Conservation (phyloP, 305 asterid genomes). For the Stenogyne calaminthoides region DNA sequence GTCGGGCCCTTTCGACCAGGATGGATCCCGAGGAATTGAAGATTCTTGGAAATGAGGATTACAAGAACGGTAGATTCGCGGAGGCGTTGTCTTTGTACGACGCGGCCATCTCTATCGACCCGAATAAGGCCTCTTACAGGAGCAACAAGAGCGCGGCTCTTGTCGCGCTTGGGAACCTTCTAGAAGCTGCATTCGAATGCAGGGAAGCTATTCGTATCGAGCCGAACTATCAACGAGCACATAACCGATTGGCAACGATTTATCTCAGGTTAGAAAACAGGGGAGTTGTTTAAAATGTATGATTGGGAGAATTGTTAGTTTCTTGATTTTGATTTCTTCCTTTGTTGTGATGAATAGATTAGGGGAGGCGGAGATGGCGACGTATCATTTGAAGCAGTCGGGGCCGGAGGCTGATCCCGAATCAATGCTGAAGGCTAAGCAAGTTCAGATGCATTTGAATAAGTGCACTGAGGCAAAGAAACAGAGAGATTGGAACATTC, state of each 20-base stretch:
- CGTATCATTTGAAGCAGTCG: constrained; percentile 75
- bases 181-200: constrained; percentile 90
- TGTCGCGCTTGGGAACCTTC: constrained; percentile 81
- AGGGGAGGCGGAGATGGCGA: constrained; percentile 86
- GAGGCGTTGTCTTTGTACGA: constrained; percentile 88
- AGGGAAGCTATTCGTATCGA: constrained; percentile 87
- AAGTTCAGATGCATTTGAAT: constrained; percentile 54
- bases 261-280: constrained; percentile 57
- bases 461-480: constrained; percentile 79
- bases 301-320: neutral
- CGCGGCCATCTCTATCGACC: constrained; percentile 91
- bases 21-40: constrained; percentile 94
- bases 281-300: neutral
- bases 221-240: constrained; percentile 87
- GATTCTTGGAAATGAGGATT: constrained; percentile 90
- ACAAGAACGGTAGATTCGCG: constrained; percentile 86
- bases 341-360: constrained; percentile 42
- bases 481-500: constrained; percentile 61
- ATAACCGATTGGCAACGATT: constrained; percentile 80
- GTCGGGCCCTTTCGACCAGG: constrained; percentile 81
- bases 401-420: constrained; percentile 93
- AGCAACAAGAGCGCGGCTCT: constrained; percentile 98
- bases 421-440: constrained; percentile 54
- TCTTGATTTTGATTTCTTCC: neutral
- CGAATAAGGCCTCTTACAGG: constrained; percentile 85